Evolutionary conservation across 352 stramenopile species (phyloP).

Genomic region (Pythium aphanidermatum): DNA sequence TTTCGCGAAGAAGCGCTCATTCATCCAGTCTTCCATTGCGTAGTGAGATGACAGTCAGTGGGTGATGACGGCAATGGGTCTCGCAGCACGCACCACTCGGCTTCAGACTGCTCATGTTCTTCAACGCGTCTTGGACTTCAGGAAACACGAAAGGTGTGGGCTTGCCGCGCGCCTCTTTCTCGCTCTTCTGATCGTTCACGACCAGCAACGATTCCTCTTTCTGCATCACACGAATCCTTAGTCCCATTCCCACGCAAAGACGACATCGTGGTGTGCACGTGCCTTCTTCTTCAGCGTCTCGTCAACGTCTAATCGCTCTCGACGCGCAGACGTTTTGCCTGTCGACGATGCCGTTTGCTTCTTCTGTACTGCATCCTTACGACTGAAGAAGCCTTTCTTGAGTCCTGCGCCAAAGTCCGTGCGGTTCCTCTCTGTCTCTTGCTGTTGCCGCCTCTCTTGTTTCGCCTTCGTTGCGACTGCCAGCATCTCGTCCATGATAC

Average conservation of each 20-base stretch:
- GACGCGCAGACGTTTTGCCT: slow-evolving; percentile 1
- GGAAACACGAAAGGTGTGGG: slow-evolving; percentile 46
- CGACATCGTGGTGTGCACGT: background rate
- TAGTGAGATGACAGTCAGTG: background rate
- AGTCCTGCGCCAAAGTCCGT: slow-evolving; percentile 56
- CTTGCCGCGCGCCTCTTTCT: slow-evolving; percentile 1
- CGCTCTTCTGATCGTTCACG: slow-evolving; percentile 19
- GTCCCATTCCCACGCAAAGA: background rate
- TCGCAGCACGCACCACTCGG: slow-evolving; percentile 38
- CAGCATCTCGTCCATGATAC: slow-evolving; percentile 78
- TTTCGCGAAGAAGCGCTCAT: slow-evolving; percentile 63
- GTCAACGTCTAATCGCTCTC: slow-evolving; percentile 4
- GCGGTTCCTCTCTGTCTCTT: slow-evolving; percentile 36
- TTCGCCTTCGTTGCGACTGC: slow-evolving; percentile 42
- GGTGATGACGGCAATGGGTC: too few species aligned
- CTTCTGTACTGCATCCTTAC: too few species aligned
- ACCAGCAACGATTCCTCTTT: slow-evolving; percentile 35
- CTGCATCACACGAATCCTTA: slow-evolving; percentile 11
- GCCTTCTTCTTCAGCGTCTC: slow-evolving; percentile 4
- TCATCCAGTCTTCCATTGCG: slow-evolving; percentile 62
- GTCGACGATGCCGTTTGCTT: background rate
- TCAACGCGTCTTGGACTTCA: slow-evolving; percentile 65
- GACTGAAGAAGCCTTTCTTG: slow-evolving; percentile 65
- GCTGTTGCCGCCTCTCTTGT: slow-evolving; percentile 34
- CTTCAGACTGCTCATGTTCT: slow-evolving; percentile 52